phyloP scores from a whole-genome alignment of 1,284 basidiomycete genomes.

The Cutaneotrichosporon arboriforme region DNA sequence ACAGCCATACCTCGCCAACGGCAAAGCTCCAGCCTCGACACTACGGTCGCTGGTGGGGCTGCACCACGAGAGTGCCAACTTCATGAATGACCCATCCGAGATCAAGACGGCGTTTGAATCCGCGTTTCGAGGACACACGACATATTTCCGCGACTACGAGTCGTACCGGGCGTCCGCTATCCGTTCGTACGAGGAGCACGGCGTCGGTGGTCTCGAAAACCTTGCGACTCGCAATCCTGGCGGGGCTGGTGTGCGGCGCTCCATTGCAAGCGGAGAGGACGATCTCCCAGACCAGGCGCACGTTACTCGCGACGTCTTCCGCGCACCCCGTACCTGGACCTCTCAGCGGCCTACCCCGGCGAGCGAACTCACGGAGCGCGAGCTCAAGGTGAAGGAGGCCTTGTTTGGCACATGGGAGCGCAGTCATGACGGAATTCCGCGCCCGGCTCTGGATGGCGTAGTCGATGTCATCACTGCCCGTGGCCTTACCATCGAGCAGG shows the following conservation, averaged over 20 bases:
- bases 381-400: constrained; percentile 35
- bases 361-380: constrained; percentile 27
- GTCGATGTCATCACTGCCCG: constrained; percentile 33
- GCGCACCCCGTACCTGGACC: constrained; percentile 5
- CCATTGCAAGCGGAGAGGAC: not conserved
- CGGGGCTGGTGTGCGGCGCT: constrained; percentile 10
- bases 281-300: constrained; percentile 3
- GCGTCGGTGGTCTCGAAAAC: constrained; percentile 6
- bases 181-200: constrained; percentile 2
- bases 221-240: constrained; percentile 14
- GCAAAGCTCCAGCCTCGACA: constrained; percentile 21
- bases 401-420: constrained; percentile 41
- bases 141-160: constrained; percentile 18
- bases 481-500: constrained; percentile 22
- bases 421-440: constrained; percentile 15
- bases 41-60: constrained; percentile 36
- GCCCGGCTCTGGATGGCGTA: constrained; percentile 37
- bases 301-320: constrained; percentile 7
- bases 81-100: constrained; percentile 34
- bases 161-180: not conserved
- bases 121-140: constrained; percentile 24
- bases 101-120: constrained; percentile 32
- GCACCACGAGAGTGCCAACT: constrained; percentile 40
- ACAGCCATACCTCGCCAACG: constrained; percentile 9
- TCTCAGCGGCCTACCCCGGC: not conserved